phyloP scores from a whole-genome alignment of 352 stramenopile species.

The Halophytophthora batemanensis region DNA sequence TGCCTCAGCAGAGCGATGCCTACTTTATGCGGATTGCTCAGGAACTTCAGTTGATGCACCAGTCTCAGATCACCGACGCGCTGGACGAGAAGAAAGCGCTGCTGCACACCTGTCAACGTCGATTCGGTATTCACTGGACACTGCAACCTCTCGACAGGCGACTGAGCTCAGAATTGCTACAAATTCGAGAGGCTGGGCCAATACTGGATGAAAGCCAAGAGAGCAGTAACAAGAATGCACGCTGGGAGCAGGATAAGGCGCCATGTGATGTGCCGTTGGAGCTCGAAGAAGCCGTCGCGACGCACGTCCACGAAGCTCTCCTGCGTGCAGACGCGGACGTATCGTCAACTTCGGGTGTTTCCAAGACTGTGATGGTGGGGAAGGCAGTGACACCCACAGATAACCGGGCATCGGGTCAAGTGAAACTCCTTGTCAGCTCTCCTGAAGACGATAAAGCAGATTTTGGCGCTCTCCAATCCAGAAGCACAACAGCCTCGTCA shows the following conservation, averaged over 20 bases:
- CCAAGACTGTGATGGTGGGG: no score
- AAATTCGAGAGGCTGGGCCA: slow-evolving; percentile 9
- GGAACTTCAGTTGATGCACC: slow-evolving; percentile 37
- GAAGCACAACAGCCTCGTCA: no score
- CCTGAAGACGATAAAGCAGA: no score
- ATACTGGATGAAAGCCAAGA: slow-evolving; percentile 13
- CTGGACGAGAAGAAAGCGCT: slow-evolving; percentile 37
- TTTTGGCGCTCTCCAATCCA: no score
- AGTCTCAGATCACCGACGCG: slow-evolving; percentile 24
- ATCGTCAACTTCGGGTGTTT: no score
- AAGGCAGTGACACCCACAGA: no score
- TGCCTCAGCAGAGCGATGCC: slow-evolving; percentile 16
- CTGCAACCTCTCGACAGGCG: slow-evolving; percentile 11
- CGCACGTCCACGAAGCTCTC: not conserved
- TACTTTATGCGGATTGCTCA: slow-evolving; percentile 35
- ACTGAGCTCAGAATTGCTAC: slow-evolving; percentile 11
- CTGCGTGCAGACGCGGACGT: not conserved
- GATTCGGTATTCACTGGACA: slow-evolving; percentile 17
- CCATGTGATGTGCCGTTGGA: not conserved
- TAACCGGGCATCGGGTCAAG: no score
- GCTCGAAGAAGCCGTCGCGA: not conserved
- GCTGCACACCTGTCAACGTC: slow-evolving; percentile 20
- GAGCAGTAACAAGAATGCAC: no score
- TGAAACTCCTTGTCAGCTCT: no score
- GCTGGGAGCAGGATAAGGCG: no score